Conservation (phyloP, 139 green algal species). For the Chlorella sp. region DNA sequence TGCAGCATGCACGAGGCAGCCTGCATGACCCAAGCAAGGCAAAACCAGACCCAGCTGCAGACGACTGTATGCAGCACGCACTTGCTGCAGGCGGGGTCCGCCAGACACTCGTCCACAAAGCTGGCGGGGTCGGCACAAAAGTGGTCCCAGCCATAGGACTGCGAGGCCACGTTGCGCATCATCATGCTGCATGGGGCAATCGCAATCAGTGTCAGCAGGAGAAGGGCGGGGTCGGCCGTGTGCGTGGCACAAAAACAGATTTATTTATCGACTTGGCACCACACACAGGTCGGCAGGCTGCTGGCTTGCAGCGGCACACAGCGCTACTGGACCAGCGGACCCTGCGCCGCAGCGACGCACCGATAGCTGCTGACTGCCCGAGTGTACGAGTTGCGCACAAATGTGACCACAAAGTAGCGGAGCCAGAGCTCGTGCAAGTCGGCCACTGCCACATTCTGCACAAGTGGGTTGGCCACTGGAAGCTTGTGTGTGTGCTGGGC, state of each 20-base stretch:
- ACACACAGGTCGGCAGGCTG: no score
- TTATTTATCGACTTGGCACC: no score
- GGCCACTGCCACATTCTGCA: conserved; percentile 6
- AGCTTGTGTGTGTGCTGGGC: no score
- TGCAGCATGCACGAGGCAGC: no score
- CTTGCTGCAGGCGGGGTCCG: conserved; percentile 6
- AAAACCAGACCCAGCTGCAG: no score
- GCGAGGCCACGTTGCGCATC: neutral
- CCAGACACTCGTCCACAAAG: neutral
- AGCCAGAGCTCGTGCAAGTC: conserved; percentile 15
- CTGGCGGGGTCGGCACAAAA: conserved; percentile 23
- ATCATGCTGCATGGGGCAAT: conserved; percentile 21
- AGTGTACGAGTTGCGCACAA: conserved; percentile 43
- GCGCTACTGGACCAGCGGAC: no score
- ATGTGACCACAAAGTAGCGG: conserved; percentile 48
- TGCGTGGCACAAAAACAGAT: no score
- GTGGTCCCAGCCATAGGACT: neutral
- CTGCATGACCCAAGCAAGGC: no score
- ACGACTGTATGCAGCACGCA: neutral
- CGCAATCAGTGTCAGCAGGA: neutral
- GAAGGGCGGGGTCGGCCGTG: no score
- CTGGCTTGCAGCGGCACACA: no score
- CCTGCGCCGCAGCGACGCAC: no score
- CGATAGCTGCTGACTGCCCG: conserved; percentile 33
- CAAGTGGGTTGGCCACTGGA: neutral